These are phyloP conservation scores for Bolboschoenus planiculmis DNA, from an alignment of 176 grass and related monocot genomes.

Conservation along the genomic window DNA sequence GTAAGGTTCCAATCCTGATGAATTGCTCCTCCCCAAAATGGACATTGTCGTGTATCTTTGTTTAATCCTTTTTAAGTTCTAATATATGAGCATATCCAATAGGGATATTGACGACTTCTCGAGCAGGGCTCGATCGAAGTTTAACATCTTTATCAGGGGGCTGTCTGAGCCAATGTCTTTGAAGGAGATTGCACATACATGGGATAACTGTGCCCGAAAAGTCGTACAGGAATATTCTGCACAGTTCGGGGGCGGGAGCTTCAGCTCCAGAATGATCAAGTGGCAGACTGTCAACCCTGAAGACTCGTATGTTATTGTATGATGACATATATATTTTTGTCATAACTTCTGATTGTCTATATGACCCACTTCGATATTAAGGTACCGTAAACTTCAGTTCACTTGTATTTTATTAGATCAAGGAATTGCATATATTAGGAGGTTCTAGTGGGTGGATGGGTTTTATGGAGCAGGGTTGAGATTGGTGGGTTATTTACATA, in stretches of 20 bases:
- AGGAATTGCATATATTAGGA: conserved; percentile 3
- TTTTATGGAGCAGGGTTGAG: neutral
- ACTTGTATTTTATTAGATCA: neutral
- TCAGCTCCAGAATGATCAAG: conserved; percentile 75
- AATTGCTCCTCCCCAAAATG: neutral
- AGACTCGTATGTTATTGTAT: conserved; percentile 11
- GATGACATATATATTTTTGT: neutral
- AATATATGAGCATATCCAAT: conserved; percentile 15
- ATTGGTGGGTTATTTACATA: neutral
- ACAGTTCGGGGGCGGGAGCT: conserved; percentile 78
- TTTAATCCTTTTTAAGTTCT: neutral
- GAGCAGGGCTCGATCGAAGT: conserved; percentile 59
- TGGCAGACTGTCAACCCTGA: conserved; percentile 67
- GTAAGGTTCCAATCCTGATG: neutral
- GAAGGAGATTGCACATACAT: conserved; percentile 74
- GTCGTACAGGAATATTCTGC: conserved; percentile 80
- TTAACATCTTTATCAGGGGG: conserved; percentile 56
- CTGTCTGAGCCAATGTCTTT: conserved; percentile 74
- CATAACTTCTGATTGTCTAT: neutral
- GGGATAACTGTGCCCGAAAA: conserved; percentile 68
- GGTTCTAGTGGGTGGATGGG: neutral
- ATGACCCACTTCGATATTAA: neutral
- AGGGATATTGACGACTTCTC: conserved; percentile 74
- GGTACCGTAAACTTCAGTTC: neutral
- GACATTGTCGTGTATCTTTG: neutral